Conservation (phyloP, 495 filamentous ascomycete genomes). For the Aspergillus cavernicola region DNA sequence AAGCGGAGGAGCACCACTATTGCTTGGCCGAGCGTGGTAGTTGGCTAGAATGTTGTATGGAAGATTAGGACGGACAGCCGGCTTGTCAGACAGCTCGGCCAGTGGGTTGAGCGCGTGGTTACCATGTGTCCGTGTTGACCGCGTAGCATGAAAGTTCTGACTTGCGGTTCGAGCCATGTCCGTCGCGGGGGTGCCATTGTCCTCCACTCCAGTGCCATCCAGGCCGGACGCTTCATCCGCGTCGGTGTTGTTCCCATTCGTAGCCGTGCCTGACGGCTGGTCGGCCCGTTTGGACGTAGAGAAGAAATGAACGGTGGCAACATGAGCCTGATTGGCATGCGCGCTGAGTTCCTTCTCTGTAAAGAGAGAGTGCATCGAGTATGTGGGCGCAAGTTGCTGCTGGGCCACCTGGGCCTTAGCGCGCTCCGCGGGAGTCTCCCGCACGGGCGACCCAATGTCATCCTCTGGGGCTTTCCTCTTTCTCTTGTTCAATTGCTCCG, state of each 20-base stretch:
- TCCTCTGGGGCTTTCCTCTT: constrained; percentile 73
- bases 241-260: constrained; percentile 45
- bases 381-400: constrained; percentile 49
- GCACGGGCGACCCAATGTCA: constrained; percentile 68
- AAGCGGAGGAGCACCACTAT: constrained; percentile 46
- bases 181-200: constrained; percentile 53
- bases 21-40: constrained; percentile 42
- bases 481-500: constrained; percentile 60
- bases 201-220: constrained; percentile 49
- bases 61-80: constrained; percentile 58
- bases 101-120: constrained; percentile 56
- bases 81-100: constrained; percentile 61
- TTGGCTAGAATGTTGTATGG: constrained; percentile 56
- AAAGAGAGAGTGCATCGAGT: constrained; percentile 86
- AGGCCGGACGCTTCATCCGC: constrained; percentile 38
- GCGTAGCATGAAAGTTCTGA: constrained; percentile 62
- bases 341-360: constrained; percentile 87
- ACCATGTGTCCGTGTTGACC: constrained; percentile 60
- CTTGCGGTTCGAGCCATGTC: constrained; percentile 71
- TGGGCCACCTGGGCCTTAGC: constrained; percentile 36
- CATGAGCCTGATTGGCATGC: constrained; percentile 66
- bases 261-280: constrained; percentile 36
- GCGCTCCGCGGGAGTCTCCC: constrained; percentile 49
- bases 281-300: constrained; percentile 49
- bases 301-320: constrained; percentile 59